These are phyloP conservation scores for Phyllosticta capitalensis DNA, from an alignment of 2,329 filamentous ascomycete species.

Conservation along the genomic window DNA sequence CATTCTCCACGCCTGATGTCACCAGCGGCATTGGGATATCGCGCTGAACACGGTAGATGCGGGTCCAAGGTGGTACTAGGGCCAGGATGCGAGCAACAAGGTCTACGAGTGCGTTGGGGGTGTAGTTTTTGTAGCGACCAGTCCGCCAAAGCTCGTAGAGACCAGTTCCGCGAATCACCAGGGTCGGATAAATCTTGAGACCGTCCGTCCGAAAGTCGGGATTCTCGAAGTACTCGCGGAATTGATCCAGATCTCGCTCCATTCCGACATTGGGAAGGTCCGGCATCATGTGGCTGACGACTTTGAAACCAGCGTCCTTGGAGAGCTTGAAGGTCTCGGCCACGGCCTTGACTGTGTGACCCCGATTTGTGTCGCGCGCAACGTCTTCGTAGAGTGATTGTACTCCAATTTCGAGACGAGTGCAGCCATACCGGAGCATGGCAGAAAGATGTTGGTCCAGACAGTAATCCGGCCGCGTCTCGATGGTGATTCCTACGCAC, in stretches of 20 bases:
- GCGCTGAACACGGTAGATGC: constrained; percentile 95
- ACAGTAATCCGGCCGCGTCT: constrained; percentile 94
- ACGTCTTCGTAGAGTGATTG: constrained; percentile 97
- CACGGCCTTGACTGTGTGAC: constrained; percentile 89
- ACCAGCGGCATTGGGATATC: constrained; percentile 99
- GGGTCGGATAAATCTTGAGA: constrained; percentile 93
- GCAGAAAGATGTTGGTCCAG: constrained; percentile 87
- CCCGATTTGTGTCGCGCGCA: constrained; percentile 92
- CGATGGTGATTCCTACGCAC: constrained; percentile 97
- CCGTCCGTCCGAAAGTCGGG: constrained; percentile 94
- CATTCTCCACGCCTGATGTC: constrained; percentile 97
- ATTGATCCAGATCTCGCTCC: constrained; percentile 95
- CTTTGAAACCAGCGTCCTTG: constrained; percentile 97
- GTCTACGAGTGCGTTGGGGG: constrained; percentile 90
- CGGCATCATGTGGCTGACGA: constrained; percentile 99
- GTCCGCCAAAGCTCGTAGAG: constrained; percentile 97
- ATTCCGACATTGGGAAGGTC: constrained; percentile 96
- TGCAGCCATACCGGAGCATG: constrained; percentile 98
- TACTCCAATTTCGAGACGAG: constrained; percentile 85
- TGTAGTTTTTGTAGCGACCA: constrained; percentile 96
- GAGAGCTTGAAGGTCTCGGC: constrained; percentile 95
- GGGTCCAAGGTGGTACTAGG: constrained; percentile 91
- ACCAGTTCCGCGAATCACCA: constrained; percentile 93
- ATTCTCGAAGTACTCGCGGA: constrained; percentile 95
- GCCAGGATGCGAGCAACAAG: constrained; percentile 93